Evolutionary conservation across 495 filamentous ascomycete genomes (phyloP), one percentile per base, ranked within the genome.

Genomic region (Amorphotheca resinae): DNA sequence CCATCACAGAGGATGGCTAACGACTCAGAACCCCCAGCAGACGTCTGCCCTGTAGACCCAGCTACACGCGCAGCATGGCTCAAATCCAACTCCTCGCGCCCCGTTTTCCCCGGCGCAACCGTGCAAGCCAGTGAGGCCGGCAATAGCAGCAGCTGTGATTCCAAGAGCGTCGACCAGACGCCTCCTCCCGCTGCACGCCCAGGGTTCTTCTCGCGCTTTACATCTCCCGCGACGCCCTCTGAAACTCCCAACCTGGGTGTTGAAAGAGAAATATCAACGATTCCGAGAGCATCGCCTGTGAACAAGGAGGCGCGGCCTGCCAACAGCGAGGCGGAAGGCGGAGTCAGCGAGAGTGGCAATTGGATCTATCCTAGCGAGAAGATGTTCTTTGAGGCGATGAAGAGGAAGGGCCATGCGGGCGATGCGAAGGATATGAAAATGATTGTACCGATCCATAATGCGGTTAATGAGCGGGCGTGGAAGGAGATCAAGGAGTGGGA

Each of bases 311-410:
- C 69, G 5, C 62, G 60, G 18, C 79, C 76, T 1, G 73, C 72
- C 9, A 87, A 88, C 62, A 69, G 73, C 38, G 82, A 88, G 61
- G 53, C 67, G 14, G 85, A 88, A 47, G 84, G 82, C 38, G 76
- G 79, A 21, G 80, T 85, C 47, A 53, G 64, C 25, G 58, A 64
- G 14, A 68, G 68, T 2, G 87, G 87, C 12, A 89, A 93, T 58
- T 98, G 93, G 91, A 79, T 98, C 36, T 98, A 98, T 64, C 91
- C 91, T 0, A 93, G 84, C 0, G 93, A 98, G 56, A 73, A 80
- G 45, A 87, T 91, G 71, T 98, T 98, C 65, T 95, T 95, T 67
- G 79, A 88, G 17, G 88, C 91, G 9, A 82, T 98, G 74, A 76
- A 79, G 70, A 78, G 88, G 55, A 96, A 96, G 45, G 74, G 73